Percentiles rank a stretch among this genome's conserved stretches.
Evolutionary conservation across 768 basidiomycete genomes (phyloP).

Genomic region (Pleurotus giganteus): DNA sequence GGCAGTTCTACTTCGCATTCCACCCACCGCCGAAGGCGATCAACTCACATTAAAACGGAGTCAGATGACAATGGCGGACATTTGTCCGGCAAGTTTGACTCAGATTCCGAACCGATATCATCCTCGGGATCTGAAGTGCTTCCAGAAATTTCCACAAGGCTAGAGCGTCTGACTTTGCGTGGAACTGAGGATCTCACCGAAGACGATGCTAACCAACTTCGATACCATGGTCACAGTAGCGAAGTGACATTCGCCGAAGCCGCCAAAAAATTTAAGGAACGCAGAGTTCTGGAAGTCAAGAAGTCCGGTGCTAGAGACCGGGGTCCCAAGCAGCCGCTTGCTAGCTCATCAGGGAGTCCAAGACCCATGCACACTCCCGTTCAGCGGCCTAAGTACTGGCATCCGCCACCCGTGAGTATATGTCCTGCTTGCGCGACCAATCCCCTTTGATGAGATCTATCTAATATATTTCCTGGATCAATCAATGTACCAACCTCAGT

Average conservation of each 20-base stretch:
- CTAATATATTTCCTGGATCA: neutral
- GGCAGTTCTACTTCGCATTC: neutral
- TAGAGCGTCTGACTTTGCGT: conserved; percentile 1
- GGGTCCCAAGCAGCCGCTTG: conserved; percentile 6
- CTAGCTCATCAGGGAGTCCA: conserved; percentile 15
- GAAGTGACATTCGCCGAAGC: conserved; percentile 52
- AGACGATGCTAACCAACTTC: conserved; percentile 35
- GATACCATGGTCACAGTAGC: conserved; percentile 67
- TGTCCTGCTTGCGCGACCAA: conserved; percentile 5
- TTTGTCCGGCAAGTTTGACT: neutral
- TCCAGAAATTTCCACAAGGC: neutral
- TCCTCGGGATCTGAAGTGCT: neutral
- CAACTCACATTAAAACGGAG: conserved; percentile 3
- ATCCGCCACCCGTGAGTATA: conserved; percentile 48
- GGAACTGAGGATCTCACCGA: conserved; percentile 3
- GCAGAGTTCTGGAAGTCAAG: conserved; percentile 41
- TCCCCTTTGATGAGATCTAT: neutral
- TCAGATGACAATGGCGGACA: conserved; percentile 1
- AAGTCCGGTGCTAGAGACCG: conserved; percentile 11
- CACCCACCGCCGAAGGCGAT: neutral
- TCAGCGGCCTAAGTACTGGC: conserved; percentile 54
- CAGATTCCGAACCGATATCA: neutral
- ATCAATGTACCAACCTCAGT: conserved; percentile 31
- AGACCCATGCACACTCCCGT: conserved; percentile 13
- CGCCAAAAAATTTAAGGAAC: conserved; percentile 50